Base-by-base conservation (phyloP, 305 asterid species). In the Solanum hybrid region DNA sequence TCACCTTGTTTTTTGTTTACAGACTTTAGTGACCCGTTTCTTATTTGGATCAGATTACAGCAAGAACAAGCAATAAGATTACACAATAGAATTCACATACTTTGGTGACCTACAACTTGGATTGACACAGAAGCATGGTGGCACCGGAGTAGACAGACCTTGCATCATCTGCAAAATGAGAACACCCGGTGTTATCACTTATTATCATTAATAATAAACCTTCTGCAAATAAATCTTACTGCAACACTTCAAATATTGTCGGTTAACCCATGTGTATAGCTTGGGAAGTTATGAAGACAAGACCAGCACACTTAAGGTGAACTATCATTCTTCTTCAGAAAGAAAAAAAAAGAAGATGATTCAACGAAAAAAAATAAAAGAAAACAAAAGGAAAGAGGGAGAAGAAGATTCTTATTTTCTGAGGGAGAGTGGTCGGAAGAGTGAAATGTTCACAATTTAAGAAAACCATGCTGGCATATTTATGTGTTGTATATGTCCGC, bases 121-220 rank as follows among this genome's bases (percentile, higher is more conserved):
- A 97, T 42, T 93, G 92, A 79, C 93, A 90, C 90, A 92, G 91
- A 61, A 95, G 89, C 12, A 93, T 91, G 79, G 93, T 95, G 81
- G 97, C 96, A 82, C 90, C 91, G 28, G 92, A 91, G 76, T 95
- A 96, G 33, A 95, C 93, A 2, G 81, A 80, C 71, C 94, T 90
- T 5, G 98, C 98, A 89, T 96, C 98, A 89, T 91, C 99, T 97
- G 99, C 96, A 93, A 61, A 83, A 64, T 24, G 28, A 22, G 86
- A 89, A 90, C 64, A 39, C 39, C 51, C 36, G 20, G 37, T 67
- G n/a, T 42, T 31, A n/a, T 18, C 90, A 22, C 80, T 35, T 11
- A 61, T 40, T 29, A 31, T 82, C 69, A 22, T 39, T 24, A 83
- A 16, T 51, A 28, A 39, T 39, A 13, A 37, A 22, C n/a, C n/a